Percentiles rank a stretch among this genome's conserved stretches.
These are phyloP conservation scores for Soucietia sequanensis DNA, from an alignment of 805 yeast genomes.

Conservation along the genomic window DNA sequence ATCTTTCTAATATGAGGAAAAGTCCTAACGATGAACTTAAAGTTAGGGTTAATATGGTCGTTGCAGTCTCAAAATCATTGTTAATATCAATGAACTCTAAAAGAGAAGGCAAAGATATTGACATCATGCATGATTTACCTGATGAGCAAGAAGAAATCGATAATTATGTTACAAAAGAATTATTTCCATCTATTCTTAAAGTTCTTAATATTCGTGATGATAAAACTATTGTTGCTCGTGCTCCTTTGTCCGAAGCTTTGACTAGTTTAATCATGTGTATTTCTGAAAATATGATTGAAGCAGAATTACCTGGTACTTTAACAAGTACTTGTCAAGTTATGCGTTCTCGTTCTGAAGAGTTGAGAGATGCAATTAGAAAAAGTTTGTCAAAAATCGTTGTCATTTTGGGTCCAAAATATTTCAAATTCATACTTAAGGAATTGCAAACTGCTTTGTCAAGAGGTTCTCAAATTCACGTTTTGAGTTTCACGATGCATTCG, in stretches of 20 bases:
- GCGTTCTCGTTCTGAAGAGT: slow-evolving; percentile 79
- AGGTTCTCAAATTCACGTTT: slow-evolving; percentile 92
- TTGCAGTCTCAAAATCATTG: slow-evolving; percentile 53
- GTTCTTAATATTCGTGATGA: slow-evolving; percentile 67
- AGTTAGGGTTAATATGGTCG: slow-evolving; percentile 57
- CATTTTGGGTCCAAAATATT: slow-evolving; percentile 69
- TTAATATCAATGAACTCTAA: slow-evolving; percentile 28
- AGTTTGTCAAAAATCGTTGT: slow-evolving; percentile 63
- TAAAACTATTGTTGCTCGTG: slow-evolving; percentile 70
- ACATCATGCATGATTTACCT: slow-evolving; percentile 26
- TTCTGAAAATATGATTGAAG: slow-evolving; percentile 50
- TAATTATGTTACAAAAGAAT: slow-evolving; percentile 48
- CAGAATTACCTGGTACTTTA: slow-evolving; percentile 75
- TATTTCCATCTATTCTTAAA: slow-evolving; percentile 61
- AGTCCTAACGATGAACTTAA: slow-evolving; percentile 46
- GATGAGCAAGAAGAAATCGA: slow-evolving; percentile 24
- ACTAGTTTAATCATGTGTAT: slow-evolving; percentile 66
- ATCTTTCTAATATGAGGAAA: slow-evolving; percentile 45
- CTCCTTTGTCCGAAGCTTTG: slow-evolving; percentile 80
- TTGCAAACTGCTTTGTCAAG: slow-evolving; percentile 73
- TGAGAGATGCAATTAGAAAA: slow-evolving; percentile 83
- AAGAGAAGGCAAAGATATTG: slow-evolving; percentile 10
- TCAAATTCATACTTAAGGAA: slow-evolving; percentile 75
- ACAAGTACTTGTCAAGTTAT: slow-evolving; percentile 87
- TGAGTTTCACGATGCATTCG: slow-evolving; percentile 83